Evolutionary conservation across 441 rosid species (phyloP).

Genomic region (Mallotus repandus): DNA sequence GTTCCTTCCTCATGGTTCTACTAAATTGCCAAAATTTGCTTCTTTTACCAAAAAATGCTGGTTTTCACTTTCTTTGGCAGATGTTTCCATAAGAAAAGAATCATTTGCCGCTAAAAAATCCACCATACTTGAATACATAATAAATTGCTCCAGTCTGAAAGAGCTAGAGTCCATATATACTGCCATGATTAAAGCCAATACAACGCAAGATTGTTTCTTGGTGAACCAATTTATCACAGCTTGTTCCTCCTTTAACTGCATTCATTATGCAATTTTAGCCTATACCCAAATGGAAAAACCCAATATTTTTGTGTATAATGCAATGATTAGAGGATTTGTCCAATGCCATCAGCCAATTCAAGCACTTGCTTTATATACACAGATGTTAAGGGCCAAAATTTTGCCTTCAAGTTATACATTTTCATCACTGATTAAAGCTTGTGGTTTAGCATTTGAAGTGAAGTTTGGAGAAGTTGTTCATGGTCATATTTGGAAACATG

Average conservation of each 20-base stretch:
- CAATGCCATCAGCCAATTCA: constrained; percentile 15
- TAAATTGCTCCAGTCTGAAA: constrained; percentile 3
- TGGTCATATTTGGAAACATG: constrained; percentile 25
- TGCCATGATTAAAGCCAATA: constrained; percentile 23
- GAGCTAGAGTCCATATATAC: constrained; percentile 20
- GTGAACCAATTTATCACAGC: constrained; percentile 29
- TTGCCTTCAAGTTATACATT: constrained; percentile 28
- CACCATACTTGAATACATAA: constrained; percentile 2
- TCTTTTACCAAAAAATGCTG: background rate
- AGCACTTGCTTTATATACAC: constrained; percentile 26
- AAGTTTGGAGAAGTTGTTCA: constrained; percentile 25
- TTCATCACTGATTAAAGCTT: constrained; percentile 26
- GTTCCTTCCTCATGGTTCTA: background rate
- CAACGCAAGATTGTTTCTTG: constrained; percentile 22
- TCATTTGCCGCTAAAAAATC: background rate
- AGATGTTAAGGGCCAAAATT: constrained; percentile 18
- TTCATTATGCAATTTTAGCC: constrained; percentile 20
- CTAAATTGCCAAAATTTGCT: background rate
- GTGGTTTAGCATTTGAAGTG: constrained; percentile 4
- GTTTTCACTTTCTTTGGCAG: background rate
- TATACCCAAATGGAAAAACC: constrained; percentile 28
- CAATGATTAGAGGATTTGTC: constrained; percentile 31
- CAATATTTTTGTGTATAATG: constrained; percentile 37
- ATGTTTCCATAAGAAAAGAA: constrained; percentile 7
- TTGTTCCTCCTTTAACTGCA: constrained; percentile 10